These are phyloP conservation scores for Penicillium subrubescens DNA, from an alignment of 495 filamentous ascomycete genomes.

Conservation along the genomic window DNA sequence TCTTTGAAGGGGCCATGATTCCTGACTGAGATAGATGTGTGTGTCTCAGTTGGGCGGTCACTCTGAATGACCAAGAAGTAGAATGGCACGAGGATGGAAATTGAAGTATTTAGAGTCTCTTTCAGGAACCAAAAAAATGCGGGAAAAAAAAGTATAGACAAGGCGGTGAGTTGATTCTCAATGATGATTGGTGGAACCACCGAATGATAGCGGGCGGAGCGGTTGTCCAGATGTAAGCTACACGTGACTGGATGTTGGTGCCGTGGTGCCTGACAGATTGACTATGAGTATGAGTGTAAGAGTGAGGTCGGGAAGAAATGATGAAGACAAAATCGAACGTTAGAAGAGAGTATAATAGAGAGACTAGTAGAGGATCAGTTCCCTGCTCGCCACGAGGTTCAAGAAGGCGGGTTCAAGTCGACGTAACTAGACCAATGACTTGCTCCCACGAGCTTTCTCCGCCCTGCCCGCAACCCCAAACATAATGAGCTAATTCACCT, in stretches of 20 bases:
- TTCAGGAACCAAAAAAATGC: slow-evolving; percentile 35
- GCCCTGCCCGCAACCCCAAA: slow-evolving; percentile 36
- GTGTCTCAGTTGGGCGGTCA: background rate
- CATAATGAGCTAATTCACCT: slow-evolving; percentile 35
- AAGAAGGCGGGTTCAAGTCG: background rate
- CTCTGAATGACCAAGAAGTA: background rate
- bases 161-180: slow-evolving; percentile 20
- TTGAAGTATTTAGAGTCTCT: slow-evolving; percentile 10
- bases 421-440: slow-evolving; percentile 25
- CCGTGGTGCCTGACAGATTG: background rate
- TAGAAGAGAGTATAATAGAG: background rate
- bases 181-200: background rate
- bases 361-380: background rate
- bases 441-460: slow-evolving; percentile 38
- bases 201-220: background rate
- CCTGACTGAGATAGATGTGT: background rate
- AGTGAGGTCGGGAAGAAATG: background rate
- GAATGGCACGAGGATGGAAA: slow-evolving; percentile 3
- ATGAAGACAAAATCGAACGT: background rate
- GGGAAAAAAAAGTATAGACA: slow-evolving; percentile 34
- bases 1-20: slow-evolving; percentile 40
- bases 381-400: background rate
- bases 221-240: background rate
- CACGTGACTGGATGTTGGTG: background rate
- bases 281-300: background rate